Percentiles rank a stretch among this genome's conserved stretches.
Conservation (phyloP, 1,139 yeast species). For the Yamadazyma jaroonii region DNA sequence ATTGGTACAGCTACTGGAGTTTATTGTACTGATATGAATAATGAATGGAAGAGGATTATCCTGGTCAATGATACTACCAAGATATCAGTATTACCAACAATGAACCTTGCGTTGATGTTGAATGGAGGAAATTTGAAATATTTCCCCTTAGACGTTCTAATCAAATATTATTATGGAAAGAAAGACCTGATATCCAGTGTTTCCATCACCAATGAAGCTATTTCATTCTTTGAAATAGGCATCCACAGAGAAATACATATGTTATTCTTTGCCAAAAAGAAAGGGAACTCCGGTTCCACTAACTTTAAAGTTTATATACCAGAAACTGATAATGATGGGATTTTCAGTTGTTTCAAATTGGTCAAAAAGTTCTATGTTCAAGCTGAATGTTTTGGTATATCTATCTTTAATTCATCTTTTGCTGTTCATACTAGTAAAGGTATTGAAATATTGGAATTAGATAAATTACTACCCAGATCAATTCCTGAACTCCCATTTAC, state of each 20-base stretch:
- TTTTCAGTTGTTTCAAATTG: conserved; percentile 50
- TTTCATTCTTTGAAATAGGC: conserved; percentile 58
- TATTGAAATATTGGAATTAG: conserved; percentile 63
- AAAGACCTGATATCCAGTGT: conserved; percentile 29
- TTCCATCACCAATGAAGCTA: conserved; percentile 37
- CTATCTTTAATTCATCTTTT: conserved; percentile 59
- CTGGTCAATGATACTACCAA: conserved; percentile 55
- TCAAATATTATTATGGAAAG: conserved; percentile 36
- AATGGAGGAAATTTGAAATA: conserved; percentile 60
- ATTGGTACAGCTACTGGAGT: conserved; percentile 40
- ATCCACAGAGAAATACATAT: conserved; percentile 58
- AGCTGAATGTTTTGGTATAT: conserved; percentile 54
- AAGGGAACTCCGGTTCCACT: conserved; percentile 40
- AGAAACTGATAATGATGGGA: conserved; percentile 46
- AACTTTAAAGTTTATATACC: conserved; percentile 53
- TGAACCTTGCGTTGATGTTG: conserved; percentile 58
- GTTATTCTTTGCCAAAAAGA: conserved; percentile 52
- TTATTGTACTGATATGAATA: conserved; percentile 47
- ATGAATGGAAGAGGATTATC: conserved; percentile 62
- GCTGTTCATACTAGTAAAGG: conserved; percentile 70
- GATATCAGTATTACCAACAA: conserved; percentile 56
- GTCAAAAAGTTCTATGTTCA: conserved; percentile 47
- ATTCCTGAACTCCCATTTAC: conserved; percentile 44
- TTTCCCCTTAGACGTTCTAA: conserved; percentile 52
- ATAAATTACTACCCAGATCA: conserved; percentile 54